Percentiles rank a stretch among this genome's conserved stretches.
phyloP scores from a whole-genome alignment of 768 basidiomycete species.

The Leccinum subtestaceum region DNA sequence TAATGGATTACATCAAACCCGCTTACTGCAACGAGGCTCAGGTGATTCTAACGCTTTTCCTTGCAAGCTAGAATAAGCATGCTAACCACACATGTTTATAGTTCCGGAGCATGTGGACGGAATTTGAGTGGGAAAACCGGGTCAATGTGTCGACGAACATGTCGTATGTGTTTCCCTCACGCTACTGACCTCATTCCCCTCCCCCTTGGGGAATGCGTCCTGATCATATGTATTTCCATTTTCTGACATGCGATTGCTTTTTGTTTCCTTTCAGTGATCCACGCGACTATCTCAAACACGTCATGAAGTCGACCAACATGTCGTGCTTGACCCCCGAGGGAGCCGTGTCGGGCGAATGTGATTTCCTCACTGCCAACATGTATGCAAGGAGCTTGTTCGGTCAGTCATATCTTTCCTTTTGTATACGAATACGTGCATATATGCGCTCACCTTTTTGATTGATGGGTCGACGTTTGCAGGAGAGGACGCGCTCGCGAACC shows the following conservation, averaged over 20 bases:
- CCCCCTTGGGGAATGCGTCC: neutral
- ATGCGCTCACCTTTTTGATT: neutral
- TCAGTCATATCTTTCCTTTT: slow-evolving; percentile 35
- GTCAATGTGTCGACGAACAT: slow-evolving; percentile 88
- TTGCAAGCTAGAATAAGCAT: neutral
- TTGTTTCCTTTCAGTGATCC: slow-evolving; percentile 55
- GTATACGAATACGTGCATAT: neutral
- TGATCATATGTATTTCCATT: neutral
- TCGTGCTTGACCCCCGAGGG: slow-evolving; percentile 89
- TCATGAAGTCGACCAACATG: slow-evolving; percentile 98
- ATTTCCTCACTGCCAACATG: slow-evolving; percentile 96
- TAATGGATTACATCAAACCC: slow-evolving; percentile 53
- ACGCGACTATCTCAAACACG: slow-evolving; percentile 86
- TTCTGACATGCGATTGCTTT: neutral
- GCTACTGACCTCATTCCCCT: neutral
- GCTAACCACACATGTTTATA: slow-evolving; percentile 29
- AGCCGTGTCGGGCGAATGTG: slow-evolving; percentile 89
- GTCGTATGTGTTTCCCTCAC: slow-evolving; percentile 50
- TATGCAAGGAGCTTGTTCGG: slow-evolving; percentile 95
- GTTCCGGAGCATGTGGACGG: slow-evolving; percentile 99
- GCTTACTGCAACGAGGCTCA: slow-evolving; percentile 94
- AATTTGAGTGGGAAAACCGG: slow-evolving; percentile 99
- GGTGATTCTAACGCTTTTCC: slow-evolving; percentile 40
- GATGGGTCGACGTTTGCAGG: slow-evolving; percentile 41
- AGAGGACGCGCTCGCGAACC: slow-evolving; percentile 94